Evolutionary conservation across 2,329 filamentous ascomycete species (phyloP), one percentile per base, ranked within the genome.

Genomic region (Drechslerella dactyloides): DNA sequence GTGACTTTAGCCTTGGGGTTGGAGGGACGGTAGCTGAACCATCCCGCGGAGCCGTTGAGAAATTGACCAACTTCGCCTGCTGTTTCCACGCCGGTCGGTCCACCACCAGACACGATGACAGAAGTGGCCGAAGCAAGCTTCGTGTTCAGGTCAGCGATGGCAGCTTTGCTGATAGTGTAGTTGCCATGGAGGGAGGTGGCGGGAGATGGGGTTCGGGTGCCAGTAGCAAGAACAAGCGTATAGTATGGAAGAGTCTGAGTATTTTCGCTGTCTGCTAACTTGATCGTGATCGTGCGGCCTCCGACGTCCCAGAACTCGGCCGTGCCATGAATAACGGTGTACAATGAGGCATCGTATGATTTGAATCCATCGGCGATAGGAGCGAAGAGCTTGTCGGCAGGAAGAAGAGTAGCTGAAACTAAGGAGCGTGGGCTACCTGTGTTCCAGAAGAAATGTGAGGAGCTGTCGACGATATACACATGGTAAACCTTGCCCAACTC

Each of bases 31-130:
- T 77, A 78, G 46, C 56, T 76, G 68, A 83, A 79, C 77, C 77
- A 79, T 2, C 81, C 79, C 0, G 80, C 76, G 1, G 78, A 78
- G 0, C 83, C 82, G 65, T 85, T 85, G 15, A 85, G 78, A 74
- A 81, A 79, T 73, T 85, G 82, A 27, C 82, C 84, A 0, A 84
- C 77, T 69, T 84, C 82, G 15, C 83, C 83, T 0, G 83, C 82
- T 1, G 79, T 79, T 72, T 84, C 83, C 15, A 84, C 76, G 2
- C 82, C 81, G 0, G 80, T 76, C 6, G 81, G 80, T 1, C 82
- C 81, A n/a, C 80, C 81, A 30, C 82, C 82, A 1, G 77, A 78
- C 40, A 85, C 79, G 5, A 84, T 75, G 40, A 85, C 82, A 8
- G 56, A 79, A 24, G 80, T 82, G 0, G 81, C 81, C 0, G 57